phyloP scores from a whole-genome alignment of 345 rosid species.

The Acer saccharum region DNA sequence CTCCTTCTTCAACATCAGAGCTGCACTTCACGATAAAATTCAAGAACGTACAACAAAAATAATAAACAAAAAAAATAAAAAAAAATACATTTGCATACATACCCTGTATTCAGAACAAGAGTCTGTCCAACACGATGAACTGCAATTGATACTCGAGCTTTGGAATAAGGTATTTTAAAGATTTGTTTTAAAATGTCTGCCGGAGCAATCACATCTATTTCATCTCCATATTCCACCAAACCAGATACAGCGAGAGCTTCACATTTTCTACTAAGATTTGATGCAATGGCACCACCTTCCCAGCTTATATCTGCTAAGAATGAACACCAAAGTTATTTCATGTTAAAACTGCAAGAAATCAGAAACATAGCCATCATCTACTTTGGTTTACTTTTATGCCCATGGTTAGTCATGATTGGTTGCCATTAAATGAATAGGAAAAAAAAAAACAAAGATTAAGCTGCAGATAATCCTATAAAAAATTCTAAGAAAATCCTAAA shows the following conservation, averaged over 20 bases:
- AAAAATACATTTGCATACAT: constrained; percentile 22
- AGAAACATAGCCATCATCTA: constrained; percentile 4
- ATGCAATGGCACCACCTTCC: constrained; percentile 63
- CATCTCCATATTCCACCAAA: constrained; percentile 92
- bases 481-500: neutral
- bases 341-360: constrained; percentile 4
- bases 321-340: constrained; percentile 23
- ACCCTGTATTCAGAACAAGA: constrained; percentile 89
- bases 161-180: constrained; percentile 93
- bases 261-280: constrained; percentile 71
- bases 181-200: constrained; percentile 92
- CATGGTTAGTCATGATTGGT: neutral
- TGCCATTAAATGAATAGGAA: neutral
- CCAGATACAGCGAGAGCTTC: constrained; percentile 97
- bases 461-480: constrained; percentile 1
- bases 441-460: neutral
- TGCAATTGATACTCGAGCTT: constrained; percentile 87
- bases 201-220: constrained; percentile 90
- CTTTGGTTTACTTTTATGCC: neutral
- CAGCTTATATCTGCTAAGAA: constrained; percentile 59
- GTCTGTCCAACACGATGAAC: constrained; percentile 94
- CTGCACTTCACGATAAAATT: constrained; percentile 39
- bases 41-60: neutral
- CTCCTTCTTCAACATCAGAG: constrained; percentile 94
- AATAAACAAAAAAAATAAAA: constrained; percentile 9